Evolutionary conservation across 495 filamentous ascomycete species (phyloP).

Genomic region (Jackrogersella minutella): DNA sequence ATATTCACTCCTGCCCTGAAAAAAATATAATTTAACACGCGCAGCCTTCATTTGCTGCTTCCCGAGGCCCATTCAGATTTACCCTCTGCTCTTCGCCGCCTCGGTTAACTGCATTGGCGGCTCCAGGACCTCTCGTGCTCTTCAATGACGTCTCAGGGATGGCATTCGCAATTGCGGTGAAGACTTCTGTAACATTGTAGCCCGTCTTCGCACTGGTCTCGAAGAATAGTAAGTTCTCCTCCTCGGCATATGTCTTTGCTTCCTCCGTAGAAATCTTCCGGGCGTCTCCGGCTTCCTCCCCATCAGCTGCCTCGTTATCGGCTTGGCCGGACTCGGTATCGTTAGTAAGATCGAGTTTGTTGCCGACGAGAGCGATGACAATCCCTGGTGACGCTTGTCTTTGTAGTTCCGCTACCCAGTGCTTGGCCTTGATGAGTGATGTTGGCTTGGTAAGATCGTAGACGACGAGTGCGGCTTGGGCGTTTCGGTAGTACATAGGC

Average conservation of each 20-base stretch:
- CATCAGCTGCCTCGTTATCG: slow-evolving; percentile 56
- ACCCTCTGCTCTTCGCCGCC: slow-evolving; percentile 73
- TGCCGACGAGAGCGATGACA: slow-evolving; percentile 96
- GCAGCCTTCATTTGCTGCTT: slow-evolving; percentile 84
- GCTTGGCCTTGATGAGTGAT: slow-evolving; percentile 93
- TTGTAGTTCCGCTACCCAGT: slow-evolving; percentile 98
- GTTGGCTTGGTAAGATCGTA: slow-evolving; percentile 98
- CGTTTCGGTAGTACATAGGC: slow-evolving; percentile 99
- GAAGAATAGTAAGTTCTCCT: slow-evolving; percentile 92
- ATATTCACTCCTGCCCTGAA: neutral
- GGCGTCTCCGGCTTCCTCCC: slow-evolving; percentile 76
- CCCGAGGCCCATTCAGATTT: slow-evolving; percentile 69
- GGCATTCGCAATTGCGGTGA: slow-evolving; percentile 97
- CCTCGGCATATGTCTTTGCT: slow-evolving; percentile 92
- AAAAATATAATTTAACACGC: slow-evolving; percentile 82
- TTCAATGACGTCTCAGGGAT: slow-evolving; percentile 97
- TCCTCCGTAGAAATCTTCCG: slow-evolving; percentile 86
- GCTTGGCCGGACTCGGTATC: slow-evolving; percentile 56
- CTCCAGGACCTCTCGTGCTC: slow-evolving; percentile 73
- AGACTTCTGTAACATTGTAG: slow-evolving; percentile 90
- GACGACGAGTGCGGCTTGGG: slow-evolving; percentile 96
- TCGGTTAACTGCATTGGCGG: slow-evolving; percentile 60
- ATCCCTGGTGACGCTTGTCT: slow-evolving; percentile 97
- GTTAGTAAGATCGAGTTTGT: slow-evolving; percentile 90
- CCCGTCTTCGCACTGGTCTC: slow-evolving; percentile 98